These are phyloP conservation scores for Thalia dealbata DNA, from an alignment of 176 grass and related monocot genomes.

Conservation along the genomic window DNA sequence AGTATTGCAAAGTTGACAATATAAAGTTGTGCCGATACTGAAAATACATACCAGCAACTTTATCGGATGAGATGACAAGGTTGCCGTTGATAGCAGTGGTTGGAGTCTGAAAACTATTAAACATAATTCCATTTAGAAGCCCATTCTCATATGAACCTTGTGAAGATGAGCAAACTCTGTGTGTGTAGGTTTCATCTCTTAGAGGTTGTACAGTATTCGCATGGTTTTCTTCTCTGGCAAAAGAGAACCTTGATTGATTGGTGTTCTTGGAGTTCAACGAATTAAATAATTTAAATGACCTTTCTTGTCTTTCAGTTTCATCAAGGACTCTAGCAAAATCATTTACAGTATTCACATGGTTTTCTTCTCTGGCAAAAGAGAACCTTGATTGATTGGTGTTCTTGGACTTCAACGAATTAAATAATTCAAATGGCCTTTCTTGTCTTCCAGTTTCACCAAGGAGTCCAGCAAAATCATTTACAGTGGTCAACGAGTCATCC, in stretches of 20 bases:
- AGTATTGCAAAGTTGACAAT: neutral
- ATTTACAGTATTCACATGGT: conserved; percentile 41
- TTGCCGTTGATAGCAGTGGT: conserved; percentile 30
- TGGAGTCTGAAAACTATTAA: conserved; percentile 29
- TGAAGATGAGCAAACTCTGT: conserved; percentile 34
- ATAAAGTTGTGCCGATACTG: neutral
- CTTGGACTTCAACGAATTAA: conserved; percentile 52
- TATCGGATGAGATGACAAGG: conserved; percentile 33
- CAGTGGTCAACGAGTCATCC: conserved; percentile 52
- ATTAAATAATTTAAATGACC: conserved; percentile 22
- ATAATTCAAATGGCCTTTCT: conserved; percentile 15
- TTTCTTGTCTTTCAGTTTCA: conserved; percentile 42
- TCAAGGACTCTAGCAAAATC: conserved; percentile 54
- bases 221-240: conserved; percentile 84
- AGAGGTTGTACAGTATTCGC: conserved; percentile 37
- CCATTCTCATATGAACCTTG: conserved; percentile 37
- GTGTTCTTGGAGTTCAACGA: conserved; percentile 49
- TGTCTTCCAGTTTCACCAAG: conserved; percentile 48
- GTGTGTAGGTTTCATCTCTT: conserved; percentile 32
- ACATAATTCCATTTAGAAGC: conserved; percentile 36
- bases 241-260: conserved; percentile 83
- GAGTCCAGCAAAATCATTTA: conserved; percentile 57
- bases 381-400: conserved; percentile 68
- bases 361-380: conserved; percentile 92
- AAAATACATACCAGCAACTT: conserved; percentile 32